Evolutionary conservation across 192 early-diverging fungal genomes (phyloP), one percentile per base, ranked within the genome.

Genomic region (Coemansia sp.): DNA sequence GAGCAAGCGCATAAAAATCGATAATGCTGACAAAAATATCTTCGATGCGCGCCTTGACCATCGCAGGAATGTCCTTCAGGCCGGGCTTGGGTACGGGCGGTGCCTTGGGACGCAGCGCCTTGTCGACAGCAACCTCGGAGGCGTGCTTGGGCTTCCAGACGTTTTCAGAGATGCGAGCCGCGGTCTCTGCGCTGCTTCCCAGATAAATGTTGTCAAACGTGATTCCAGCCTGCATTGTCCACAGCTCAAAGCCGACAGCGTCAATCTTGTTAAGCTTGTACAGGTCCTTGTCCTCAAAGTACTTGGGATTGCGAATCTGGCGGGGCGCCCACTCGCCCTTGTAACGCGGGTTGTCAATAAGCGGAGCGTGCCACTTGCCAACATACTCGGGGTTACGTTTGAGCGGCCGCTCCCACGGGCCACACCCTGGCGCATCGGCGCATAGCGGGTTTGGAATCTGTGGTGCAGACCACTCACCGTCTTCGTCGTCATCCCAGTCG

Each of bases 191-290:
- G 64, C 75, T 85, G 80, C 88, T 80, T 43, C 92, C 92, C 57
- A 96, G 68, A 73, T 91, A 93, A 53, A 96, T 89, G 73, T 95
- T 96, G 81, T 96, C 89, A 59, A 96, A 95, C 21, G 87, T 78
- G 54, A 94, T 92, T 24, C 83, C 80, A 55, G 88, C 75, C 78
- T 93, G 90, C 89, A 96, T 95, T 42, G 90, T 92, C 93, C 93
- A 96, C 58, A 96, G 74, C 75, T 96, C 94, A 59, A 94, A 93
- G 10, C 94, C 94, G 59, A 93, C 78, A 27, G 86, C 91, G 55
- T 55, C 81, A 57, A 95, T 93, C 60, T 84, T 83, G 38, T 84
- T 84, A 55, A 95, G 86, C 74, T 90, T 87, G 66, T 87, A 83
- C 18, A 88, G 88, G 41, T 72, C 66, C 51, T 75, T 69, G 64